Conservation (phyloP, 345 rosid species). For the Gossypium stocksii region DNA sequence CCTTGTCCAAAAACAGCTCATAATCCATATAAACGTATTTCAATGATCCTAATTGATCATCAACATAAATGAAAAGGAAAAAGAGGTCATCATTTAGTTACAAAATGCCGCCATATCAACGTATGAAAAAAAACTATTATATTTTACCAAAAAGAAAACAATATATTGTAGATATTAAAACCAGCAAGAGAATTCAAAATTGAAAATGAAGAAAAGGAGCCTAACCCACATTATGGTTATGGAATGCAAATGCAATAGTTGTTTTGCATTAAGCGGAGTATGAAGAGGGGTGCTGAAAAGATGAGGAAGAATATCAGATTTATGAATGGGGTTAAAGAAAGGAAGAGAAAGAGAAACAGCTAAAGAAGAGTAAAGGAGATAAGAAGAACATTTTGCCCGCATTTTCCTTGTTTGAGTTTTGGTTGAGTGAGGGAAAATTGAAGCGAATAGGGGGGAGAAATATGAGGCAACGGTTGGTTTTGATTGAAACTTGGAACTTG, state of each 20-base stretch:
- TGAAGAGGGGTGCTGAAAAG: neutral
- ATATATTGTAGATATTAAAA: neutral
- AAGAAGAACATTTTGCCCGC: neutral
- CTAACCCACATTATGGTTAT: neutral
- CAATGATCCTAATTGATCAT: neutral
- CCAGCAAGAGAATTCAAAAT: neutral
- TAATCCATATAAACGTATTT: neutral
- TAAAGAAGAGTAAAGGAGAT: neutral
- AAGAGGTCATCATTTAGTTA: neutral
- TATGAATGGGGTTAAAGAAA: neutral
- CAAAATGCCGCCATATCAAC: neutral
- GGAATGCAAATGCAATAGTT: neutral
- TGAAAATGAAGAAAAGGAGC: neutral
- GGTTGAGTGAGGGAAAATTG: neutral
- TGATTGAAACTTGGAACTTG: neutral
- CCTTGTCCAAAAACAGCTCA: neutral
- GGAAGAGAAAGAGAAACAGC: neutral
- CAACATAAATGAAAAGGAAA: neutral
- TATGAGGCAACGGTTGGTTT: neutral
- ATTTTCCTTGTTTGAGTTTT: neutral
- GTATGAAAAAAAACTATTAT: neutral
- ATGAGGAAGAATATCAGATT: neutral
- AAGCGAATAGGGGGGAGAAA: constrained; percentile 32
- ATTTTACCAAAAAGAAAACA: neutral
- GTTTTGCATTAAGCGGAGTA: neutral